These are phyloP conservation scores for Aspergillus awamori DNA, from an alignment of 2,329 filamentous ascomycete genomes.

Conservation along the genomic window DNA sequence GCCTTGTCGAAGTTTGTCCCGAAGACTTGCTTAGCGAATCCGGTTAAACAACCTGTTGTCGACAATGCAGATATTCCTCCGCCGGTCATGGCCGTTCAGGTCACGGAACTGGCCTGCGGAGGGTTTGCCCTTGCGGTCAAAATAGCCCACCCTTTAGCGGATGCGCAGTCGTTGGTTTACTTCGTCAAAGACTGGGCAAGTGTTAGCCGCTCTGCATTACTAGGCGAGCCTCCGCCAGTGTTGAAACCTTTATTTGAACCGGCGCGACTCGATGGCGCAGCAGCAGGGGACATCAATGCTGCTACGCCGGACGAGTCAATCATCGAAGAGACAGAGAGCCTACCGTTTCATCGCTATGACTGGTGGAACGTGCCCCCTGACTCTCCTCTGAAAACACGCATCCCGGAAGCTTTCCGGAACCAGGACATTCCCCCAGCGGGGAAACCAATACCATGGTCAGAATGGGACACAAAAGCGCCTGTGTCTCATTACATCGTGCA, in stretches of 20 bases:
- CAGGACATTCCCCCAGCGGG: conserved; percentile 34
- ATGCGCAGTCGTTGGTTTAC: conserved; percentile 47
- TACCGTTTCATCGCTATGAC: conserved; percentile 53
- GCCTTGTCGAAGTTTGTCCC: conserved; percentile 6
- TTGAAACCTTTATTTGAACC: conserved; percentile 46
- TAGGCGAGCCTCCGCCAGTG: background rate
- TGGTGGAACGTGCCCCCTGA: conserved; percentile 44
- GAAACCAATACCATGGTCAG: conserved; percentile 43
- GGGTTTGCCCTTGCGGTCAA: conserved; percentile 48
- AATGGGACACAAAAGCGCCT: conserved; percentile 44
- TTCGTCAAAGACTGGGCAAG: conserved; percentile 51
- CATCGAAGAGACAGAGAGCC: conserved; percentile 24
- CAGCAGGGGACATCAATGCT: conserved; percentile 28
- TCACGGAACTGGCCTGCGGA: conserved; percentile 47
- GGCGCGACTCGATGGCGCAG: conserved; percentile 39
- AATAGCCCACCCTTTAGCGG: conserved; percentile 50
- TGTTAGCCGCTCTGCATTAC: conserved; percentile 24
- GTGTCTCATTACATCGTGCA: conserved; percentile 41
- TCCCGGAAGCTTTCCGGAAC: conserved; percentile 20
- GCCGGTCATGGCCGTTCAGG: conserved; percentile 43
- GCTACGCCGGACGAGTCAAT: conserved; percentile 29
- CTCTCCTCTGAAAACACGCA: conserved; percentile 10
- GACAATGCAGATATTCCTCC: conserved; percentile 35
- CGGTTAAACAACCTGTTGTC: conserved; percentile 36
- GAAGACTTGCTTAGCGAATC: conserved; percentile 9